phyloP scores from a whole-genome alignment of 2,329 filamentous ascomycete genomes.

The Fusarium sp. region DNA sequence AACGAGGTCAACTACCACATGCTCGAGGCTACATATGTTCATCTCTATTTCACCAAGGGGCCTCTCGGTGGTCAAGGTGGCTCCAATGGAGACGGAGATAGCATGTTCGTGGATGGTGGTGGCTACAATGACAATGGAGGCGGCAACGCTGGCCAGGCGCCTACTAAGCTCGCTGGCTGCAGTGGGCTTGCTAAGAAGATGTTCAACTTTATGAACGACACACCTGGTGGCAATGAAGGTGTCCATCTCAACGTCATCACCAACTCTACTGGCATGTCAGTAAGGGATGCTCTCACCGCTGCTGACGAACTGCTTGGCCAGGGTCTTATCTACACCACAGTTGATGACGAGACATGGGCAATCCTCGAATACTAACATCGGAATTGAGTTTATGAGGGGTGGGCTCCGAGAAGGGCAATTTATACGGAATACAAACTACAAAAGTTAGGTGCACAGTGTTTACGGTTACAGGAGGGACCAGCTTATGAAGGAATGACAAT shows the following conservation, averaged over 20 bases:
- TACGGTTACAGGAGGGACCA: slow-evolving; percentile 31
- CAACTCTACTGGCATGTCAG: slow-evolving; percentile 69
- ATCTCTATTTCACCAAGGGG: slow-evolving; percentile 83
- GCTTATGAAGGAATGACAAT: slow-evolving; percentile 43
- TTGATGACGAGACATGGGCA: slow-evolving; percentile 93
- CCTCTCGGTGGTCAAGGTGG: slow-evolving; percentile 57
- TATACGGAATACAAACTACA: slow-evolving; percentile 10
- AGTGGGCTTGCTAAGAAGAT: slow-evolving; percentile 72
- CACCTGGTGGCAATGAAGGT: slow-evolving; percentile 81
- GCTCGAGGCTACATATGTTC: slow-evolving; percentile 88
- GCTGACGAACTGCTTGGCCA: slow-evolving; percentile 80
- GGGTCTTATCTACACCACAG: slow-evolving; percentile 87
- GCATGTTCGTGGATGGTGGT: slow-evolving; percentile 67
- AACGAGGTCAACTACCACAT: slow-evolving; percentile 96
- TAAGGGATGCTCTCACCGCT: slow-evolving; percentile 77
- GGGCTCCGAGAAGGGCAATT: neutral
- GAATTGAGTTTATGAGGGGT: neutral
- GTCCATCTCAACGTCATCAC: slow-evolving; percentile 83
- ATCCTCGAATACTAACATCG: slow-evolving; percentile 72
- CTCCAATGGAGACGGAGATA: slow-evolving; percentile 55
- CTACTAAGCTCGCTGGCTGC: slow-evolving; percentile 58
- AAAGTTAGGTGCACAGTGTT: slow-evolving; percentile 43
- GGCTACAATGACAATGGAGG: slow-evolving; percentile 50
- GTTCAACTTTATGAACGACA: slow-evolving; percentile 73
- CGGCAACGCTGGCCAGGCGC: slow-evolving; percentile 51